Evolutionary conservation across 140 eudicot genomes (phyloP), one percentile per base, ranked within the genome.

Genomic region (Oenanthe javanica): DNA sequence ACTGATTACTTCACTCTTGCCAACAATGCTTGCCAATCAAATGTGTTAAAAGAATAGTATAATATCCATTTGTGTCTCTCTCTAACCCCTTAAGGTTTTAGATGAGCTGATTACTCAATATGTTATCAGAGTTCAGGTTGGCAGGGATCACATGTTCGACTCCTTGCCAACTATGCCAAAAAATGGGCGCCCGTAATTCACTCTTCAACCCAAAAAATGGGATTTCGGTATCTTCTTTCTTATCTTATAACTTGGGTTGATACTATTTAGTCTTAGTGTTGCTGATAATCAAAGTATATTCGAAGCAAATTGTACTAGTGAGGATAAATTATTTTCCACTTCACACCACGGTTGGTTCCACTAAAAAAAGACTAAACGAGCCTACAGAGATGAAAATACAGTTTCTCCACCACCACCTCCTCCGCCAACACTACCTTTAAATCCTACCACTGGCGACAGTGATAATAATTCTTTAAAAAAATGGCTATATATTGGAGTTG

Each of bases 341-440:
- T 85, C 42, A 91, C 91, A n/a, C 91, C 97, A 12, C 40, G 91
- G 73, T 81, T 93, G 10, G 84, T 93, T 43, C 98, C 97, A 14
- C 88, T 93, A 27, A 88, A 73, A 51, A 59, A 82, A 6, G 78
- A 72, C 31, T 31, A 31, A 31, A 31, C 31, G 31, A 31, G 71
- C 92, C 92, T 38, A 81, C 85, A 14, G 25, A 42, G 1, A 57
- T 85, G 19, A 18, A 82, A n/a, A 63, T 80, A 9, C 79, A 66
- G 78, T 73, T 43, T 13, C 89, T 1, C 72, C 87, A 2, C 88
- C 96, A 42, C 87, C 82, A 5, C 81, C 92, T 0, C 76, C 84
- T 2, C 27, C 89, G 9, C 92, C 93, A 4, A 52, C 74, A n/a
- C 64, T 82, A 48, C 57, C 78, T 49, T 11, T 49, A 3, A 48